Evolutionary conservation across 1,284 basidiomycete species (phyloP), one percentile per base, ranked within the genome.

Genomic region (Papiliotrema flavescens): DNA sequence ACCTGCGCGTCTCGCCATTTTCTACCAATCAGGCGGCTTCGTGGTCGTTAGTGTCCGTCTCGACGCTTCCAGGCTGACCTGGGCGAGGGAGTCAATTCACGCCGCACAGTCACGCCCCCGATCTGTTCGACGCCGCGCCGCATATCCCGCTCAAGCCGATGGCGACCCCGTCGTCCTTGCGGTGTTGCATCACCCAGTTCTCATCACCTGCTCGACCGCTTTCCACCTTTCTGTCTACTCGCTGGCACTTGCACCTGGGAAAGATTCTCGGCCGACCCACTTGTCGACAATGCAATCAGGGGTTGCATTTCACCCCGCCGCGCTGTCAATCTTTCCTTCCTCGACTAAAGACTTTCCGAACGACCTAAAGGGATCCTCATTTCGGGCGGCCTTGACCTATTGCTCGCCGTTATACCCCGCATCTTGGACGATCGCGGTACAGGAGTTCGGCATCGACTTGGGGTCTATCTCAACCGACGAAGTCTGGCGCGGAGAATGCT

Each of bases 21-120:
- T 76, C 49, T 76, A 77, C 45, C 65, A 68, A 36, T 74, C 71
- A 0, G 75, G 75, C 15, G 75, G 75, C 0, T 77, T 71, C 41
- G 75, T 69, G 2, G 48, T 75, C 2, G 54, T 75, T 3, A 58
- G 55, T 13, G 57, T 75, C 1, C 58, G 56, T 5, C 39, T 56
- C 28, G 54, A 51, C 14, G 32, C 26, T 4, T 26, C 15, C 17
- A 45, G 53, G 1, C 45, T 70, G 0, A 35, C 19, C 15, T 70
- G 73, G 73, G 53, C 47, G 3, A 57, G 73, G 24, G 70, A 73
- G 55, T 57, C 61, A 2, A 58, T 75, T 2, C 56, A 58, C 51
- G 63, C 61, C 0, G 56, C 64, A 7, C 53, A 54, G 13, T 44
- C 22, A n/a, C 56, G 66, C 14, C 66, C 68, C 0, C 43, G 34